Conservation (phyloP, 345 rosid species). For the Rhizophora mangle region DNA sequence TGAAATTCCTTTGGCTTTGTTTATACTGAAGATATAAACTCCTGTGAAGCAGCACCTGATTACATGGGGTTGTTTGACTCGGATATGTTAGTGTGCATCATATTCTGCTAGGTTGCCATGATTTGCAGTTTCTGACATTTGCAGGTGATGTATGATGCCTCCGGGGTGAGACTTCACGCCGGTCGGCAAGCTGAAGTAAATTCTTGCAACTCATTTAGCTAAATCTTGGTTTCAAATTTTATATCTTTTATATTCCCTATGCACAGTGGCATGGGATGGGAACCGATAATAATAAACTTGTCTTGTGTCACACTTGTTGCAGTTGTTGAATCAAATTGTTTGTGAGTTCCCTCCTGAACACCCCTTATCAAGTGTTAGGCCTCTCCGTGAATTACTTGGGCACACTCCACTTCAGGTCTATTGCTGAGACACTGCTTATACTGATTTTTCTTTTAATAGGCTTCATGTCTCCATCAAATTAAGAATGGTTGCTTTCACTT, state of each 20-base stretch:
- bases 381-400: slow-evolving; percentile 60
- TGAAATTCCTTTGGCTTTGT: too few species aligned
- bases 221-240: background rate
- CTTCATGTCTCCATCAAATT: too few species aligned
- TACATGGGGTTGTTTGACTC: too few species aligned
- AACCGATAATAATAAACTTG: too few species aligned
- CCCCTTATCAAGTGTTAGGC: slow-evolving; percentile 52
- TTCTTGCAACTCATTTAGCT: background rate
- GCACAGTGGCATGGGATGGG: background rate
- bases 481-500: too few species aligned
- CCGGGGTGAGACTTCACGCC: slow-evolving; percentile 68
- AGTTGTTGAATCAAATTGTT: slow-evolving; percentile 64
- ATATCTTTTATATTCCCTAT: background rate
- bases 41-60: too few species aligned
- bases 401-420: slow-evolving; percentile 67
- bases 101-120: too few species aligned
- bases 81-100: too few species aligned
- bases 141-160: slow-evolving; percentile 75
- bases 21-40: too few species aligned
- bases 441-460: too few species aligned
- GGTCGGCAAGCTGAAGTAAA: slow-evolving; percentile 47
- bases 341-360: slow-evolving; percentile 69
- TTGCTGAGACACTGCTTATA: background rate
- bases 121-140: slow-evolving; percentile 5
- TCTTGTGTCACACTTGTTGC: slow-evolving; percentile 15